These are phyloP conservation scores for Straminergon stramineum DNA, from an alignment of 225 moss, liverwort and hornwort species.

Conservation along the genomic window DNA sequence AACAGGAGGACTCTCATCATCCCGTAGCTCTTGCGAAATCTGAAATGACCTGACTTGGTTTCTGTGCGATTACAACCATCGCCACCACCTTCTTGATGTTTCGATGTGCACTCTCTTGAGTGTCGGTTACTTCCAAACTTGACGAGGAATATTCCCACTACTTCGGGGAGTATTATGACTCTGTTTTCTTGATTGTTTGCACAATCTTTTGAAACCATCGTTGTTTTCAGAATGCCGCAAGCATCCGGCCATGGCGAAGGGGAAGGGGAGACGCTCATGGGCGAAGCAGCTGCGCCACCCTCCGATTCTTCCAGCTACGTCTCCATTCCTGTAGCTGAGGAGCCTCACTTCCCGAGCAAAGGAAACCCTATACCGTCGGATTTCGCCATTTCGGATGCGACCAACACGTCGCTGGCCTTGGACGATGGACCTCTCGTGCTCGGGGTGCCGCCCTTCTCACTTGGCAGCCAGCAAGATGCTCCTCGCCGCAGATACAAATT, in stretches of 20 bases:
- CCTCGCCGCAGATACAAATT: neutral
- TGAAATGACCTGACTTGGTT: neutral
- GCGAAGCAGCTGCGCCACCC: neutral
- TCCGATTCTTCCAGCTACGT: slow-evolving; percentile 30
- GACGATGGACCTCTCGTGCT: slow-evolving; percentile 15
- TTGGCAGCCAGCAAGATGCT: neutral
- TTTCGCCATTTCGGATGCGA: neutral
- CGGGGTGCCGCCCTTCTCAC: slow-evolving; percentile 5
- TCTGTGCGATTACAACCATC: neutral
- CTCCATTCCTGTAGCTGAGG: slow-evolving; percentile 21
- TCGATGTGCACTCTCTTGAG: neutral
- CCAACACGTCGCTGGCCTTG: neutral
- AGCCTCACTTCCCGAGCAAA: neutral
- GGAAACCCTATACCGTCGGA: slow-evolving; percentile 10
- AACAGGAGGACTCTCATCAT: neutral
- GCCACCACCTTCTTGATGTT: neutral
- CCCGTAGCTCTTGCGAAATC: neutral
- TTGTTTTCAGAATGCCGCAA: slow-evolving; percentile 21
- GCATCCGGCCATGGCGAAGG: slow-evolving; percentile 14
- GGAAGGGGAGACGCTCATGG: slow-evolving; percentile 20
- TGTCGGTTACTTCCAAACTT: neutral
- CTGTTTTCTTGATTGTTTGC: neutral
- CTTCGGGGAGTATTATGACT: neutral
- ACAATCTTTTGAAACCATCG: neutral
- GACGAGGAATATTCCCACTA: neutral